Evolutionary conservation across 176 grass and related monocot genomes (phyloP).

Genomic region (Hyparrhenia diplandra): DNA sequence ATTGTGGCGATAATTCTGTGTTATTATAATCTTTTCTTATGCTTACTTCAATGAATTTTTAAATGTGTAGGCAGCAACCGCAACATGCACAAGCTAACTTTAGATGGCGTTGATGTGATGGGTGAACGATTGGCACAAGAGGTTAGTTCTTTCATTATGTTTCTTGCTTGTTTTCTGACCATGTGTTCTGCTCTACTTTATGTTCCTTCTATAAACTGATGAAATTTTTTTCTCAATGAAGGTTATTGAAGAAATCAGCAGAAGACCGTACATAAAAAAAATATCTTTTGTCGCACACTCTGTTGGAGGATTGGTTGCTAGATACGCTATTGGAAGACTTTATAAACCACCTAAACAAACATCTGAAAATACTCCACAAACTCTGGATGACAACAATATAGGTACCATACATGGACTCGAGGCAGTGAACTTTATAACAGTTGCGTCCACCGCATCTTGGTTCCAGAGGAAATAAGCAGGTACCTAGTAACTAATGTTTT

Average conservation of each 20-base stretch:
- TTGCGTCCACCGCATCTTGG: conserved; percentile 96
- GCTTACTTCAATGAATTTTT: conserved; percentile 9
- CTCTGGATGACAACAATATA: conserved; percentile 14
- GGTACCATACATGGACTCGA: conserved; percentile 73
- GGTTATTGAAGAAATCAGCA: conserved; percentile 68
- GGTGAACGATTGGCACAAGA: conserved; percentile 88
- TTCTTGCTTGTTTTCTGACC: conserved; percentile 15
- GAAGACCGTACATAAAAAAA: conserved; percentile 59
- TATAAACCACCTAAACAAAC: conserved; percentile 49
- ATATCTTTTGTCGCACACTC: conserved; percentile 98
- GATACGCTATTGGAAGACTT: conserved; percentile 89
- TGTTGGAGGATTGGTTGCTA: conserved; percentile 87
- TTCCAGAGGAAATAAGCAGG: conserved; percentile 95
- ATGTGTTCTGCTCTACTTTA: conserved; percentile 7
- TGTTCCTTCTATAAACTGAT: conserved; percentile 32
- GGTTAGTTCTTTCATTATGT: conserved; percentile 48
- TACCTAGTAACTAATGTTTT: conserved; percentile 18
- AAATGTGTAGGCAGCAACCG: conserved; percentile 62
- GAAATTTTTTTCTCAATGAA: conserved; percentile 42
- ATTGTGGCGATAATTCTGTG: neutral
- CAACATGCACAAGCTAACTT: conserved; percentile 84
- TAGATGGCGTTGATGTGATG: conserved; percentile 98
- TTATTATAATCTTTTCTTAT: conserved; percentile 2
- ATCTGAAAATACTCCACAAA: conserved; percentile 30
- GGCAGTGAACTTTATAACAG: conserved; percentile 88